Percentiles rank a stretch among this genome's conserved stretches.
These are phyloP conservation scores for Talaromyces verruculosus DNA, from an alignment of 2,329 filamentous ascomycete species.

Conservation along the genomic window DNA sequence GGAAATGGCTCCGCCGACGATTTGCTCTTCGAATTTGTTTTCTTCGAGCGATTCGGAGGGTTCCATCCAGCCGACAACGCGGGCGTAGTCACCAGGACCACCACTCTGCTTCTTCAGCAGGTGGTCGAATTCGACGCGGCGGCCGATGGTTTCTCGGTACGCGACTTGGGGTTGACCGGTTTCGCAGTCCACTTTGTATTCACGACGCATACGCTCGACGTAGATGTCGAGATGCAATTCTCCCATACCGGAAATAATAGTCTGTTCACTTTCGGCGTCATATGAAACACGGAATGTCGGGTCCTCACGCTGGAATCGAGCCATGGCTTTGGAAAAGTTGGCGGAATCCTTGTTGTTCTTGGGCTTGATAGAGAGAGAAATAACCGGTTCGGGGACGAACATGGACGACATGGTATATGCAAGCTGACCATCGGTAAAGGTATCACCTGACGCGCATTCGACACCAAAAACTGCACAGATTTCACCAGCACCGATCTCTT, in stretches of 20 bases:
- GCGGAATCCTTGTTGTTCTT: slow-evolving; percentile 88
- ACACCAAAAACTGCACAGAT: slow-evolving; percentile 98
- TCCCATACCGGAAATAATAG: slow-evolving; percentile 97
- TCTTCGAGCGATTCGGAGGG: slow-evolving; percentile 70
- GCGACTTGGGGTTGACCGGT: slow-evolving; percentile 97
- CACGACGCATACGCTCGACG: slow-evolving; percentile 90
- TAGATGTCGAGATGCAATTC: slow-evolving; percentile 97
- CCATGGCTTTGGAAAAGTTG: slow-evolving; percentile 98
- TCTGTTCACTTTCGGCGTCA: slow-evolving; percentile 89
- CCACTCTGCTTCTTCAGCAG: slow-evolving; percentile 93
- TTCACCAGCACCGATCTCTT: slow-evolving; percentile 89
- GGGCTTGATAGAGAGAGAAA: slow-evolving; percentile 94
- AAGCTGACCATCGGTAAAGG: slow-evolving; percentile 89
- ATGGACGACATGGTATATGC: slow-evolving; percentile 97
- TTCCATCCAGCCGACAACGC: slow-evolving; percentile 88
- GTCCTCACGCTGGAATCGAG: slow-evolving; percentile 96
- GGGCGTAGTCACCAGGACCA: slow-evolving; percentile 91
- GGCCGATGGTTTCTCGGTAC: slow-evolving; percentile 89
- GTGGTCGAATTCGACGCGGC: slow-evolving; percentile 82
- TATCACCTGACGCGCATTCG: slow-evolving; percentile 95
- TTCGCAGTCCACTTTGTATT: slow-evolving; percentile 93
- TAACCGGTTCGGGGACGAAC: slow-evolving; percentile 95
- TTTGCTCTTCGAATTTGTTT: slow-evolving; percentile 83
- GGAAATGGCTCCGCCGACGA: slow-evolving; percentile 84
- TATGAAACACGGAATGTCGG: slow-evolving; percentile 95